Evolutionary conservation across 2,329 filamentous ascomycete species (phyloP), one percentile per base, ranked within the genome.

Genomic region (Grosmannia huntii): DNA sequence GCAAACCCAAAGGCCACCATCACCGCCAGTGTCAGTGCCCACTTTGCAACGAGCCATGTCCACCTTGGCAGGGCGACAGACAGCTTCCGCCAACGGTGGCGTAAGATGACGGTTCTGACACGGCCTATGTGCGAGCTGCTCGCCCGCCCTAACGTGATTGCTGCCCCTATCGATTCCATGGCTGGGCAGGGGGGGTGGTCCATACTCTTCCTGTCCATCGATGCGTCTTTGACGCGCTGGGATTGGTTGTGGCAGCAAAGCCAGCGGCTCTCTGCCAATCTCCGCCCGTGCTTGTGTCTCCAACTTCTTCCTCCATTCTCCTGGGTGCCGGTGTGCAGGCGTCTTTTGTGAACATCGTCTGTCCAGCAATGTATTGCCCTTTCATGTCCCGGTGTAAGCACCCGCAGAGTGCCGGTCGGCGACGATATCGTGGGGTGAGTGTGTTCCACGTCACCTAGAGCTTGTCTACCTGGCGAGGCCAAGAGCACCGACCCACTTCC

Each of bases 401-500:
- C 54, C 31, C 57, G 7, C 49, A 44, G 58, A 60, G 62, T 64
- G 60, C 63, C 62, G 68, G 71, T 70, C 66, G 67, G 66, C 68
- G 65, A 68, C 66, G 68, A 67, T 68, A 65, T 68, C 68, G 67
- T 70, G 68, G 68, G 65, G 67, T 67, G 66, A 64, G 64, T 65
- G 64, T 19, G 52, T 59, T 57, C 60, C 59, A 49, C 59, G 57
- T 58, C 61, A 65, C 62, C 67, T 67, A 69, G 67, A 68, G 28
- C n/a, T 23, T 61, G 63, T 58, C 60, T 61, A 62, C 63, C 65
- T 65, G 62, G 63, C 63, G 63, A 59, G 60, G 60, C 59, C 59
- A 55, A 58, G 65, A n/a, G 14, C 27, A 38, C 36, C 36, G 67
- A 64, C 64, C 69, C 69, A 69, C 62, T 57, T 60, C 53, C 55